A percentile compares a stretch with the other conserved stretches of the same genome.
Evolutionary conservation across 2,329 filamentous ascomycete species (phyloP).

Genomic region (Penicillium sp.): DNA sequence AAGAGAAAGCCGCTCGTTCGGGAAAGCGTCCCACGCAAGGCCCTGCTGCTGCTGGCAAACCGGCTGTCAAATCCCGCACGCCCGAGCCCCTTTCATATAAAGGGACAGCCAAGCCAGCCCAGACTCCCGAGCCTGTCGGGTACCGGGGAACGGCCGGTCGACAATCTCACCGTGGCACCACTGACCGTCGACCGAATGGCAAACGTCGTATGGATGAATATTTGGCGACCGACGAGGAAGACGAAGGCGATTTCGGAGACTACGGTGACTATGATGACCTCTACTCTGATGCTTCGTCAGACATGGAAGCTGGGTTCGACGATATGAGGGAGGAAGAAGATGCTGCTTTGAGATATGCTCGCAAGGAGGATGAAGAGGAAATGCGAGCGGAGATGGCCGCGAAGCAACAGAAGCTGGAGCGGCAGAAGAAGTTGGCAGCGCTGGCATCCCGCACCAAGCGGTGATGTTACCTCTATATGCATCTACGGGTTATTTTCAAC

Average conservation of each 20-base stretch:
- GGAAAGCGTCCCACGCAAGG: constrained; percentile 35
- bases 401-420: constrained; percentile 52
- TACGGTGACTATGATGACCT: constrained; percentile 45
- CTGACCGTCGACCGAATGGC: constrained; percentile 35
- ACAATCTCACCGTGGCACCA: constrained; percentile 31
- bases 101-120: constrained; percentile 42
- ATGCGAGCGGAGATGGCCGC: constrained; percentile 47
- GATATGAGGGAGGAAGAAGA: constrained; percentile 53
- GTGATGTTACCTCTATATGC: constrained; percentile 23
- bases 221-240: constrained; percentile 53
- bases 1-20: constrained; percentile 42
- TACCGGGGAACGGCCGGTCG: constrained; percentile 51
- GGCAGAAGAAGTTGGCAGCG: constrained; percentile 46
- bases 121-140: constrained; percentile 28
- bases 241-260: constrained; percentile 46
- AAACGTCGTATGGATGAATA: constrained; percentile 47
- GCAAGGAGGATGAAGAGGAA: constrained; percentile 53
- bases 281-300: constrained; percentile 52
- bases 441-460: constrained; percentile 42
- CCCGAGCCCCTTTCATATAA: constrained; percentile 42
- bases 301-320: constrained; percentile 55
- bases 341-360: constrained; percentile 45
- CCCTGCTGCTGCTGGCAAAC: constrained; percentile 26
- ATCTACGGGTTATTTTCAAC: constrained; percentile 13
- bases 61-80: constrained; percentile 37